Evolutionary conservation across 2,329 filamentous ascomycete species (phyloP).

Genomic region (Colletotrichum tanaceti): DNA sequence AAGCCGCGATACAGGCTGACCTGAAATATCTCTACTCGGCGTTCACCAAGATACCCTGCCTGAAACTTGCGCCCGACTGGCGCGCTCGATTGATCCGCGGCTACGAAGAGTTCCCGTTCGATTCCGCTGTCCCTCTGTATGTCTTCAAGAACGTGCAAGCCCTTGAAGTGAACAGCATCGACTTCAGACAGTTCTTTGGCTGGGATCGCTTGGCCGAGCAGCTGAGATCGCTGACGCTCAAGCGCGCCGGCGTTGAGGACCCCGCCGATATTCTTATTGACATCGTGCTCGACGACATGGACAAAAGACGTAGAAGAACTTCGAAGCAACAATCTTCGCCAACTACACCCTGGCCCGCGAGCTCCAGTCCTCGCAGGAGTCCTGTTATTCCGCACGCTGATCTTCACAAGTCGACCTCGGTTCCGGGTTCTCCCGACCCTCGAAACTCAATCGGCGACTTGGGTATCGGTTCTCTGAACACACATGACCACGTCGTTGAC

Average conservation of each 20-base stretch:
- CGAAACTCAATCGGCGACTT: constrained; percentile 62
- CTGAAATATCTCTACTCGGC: constrained; percentile 97
- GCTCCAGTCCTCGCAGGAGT: constrained; percentile 69
- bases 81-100: constrained; percentile 89
- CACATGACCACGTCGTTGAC: constrained; percentile 62
- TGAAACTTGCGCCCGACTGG: constrained; percentile 91
- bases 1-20: constrained; percentile 85
- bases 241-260: constrained; percentile 88
- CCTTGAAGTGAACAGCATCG: constrained; percentile 93
- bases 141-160: constrained; percentile 97
- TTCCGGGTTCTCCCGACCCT: constrained; percentile 71
- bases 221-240: constrained; percentile 87
- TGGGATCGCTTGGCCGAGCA: constrained; percentile 97
- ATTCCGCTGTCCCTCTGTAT: constrained; percentile 95
- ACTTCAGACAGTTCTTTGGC: constrained; percentile 96
- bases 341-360: constrained; percentile 73
- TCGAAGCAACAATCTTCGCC: constrained; percentile 88
- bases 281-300: constrained; percentile 96
- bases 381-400: constrained; percentile 74
- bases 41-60: constrained; percentile 96
- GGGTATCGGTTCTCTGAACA: constrained; percentile 69
- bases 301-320: constrained; percentile 87
- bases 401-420: constrained; percentile 73
- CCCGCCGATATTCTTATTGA: constrained; percentile 89
- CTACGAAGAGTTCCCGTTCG: constrained; percentile 98